phyloP scores from a whole-genome alignment of 192 early-diverging fungal species.

The Backusella parvicylindrica region DNA sequence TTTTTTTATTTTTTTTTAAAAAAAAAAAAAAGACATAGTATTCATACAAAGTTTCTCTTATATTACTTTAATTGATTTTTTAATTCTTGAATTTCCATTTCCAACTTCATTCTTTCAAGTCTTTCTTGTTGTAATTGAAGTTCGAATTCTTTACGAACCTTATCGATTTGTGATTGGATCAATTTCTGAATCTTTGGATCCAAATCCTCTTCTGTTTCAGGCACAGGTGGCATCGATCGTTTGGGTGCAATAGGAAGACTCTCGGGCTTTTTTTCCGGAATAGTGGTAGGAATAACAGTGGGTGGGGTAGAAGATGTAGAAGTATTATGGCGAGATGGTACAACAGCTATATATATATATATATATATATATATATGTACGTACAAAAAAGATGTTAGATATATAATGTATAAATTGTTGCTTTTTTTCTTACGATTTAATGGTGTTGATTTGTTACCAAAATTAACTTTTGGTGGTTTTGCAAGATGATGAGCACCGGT shows the following conservation, averaged over 20 bases:
- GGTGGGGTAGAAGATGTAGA: not conserved
- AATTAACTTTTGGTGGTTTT: conserved; percentile 7
- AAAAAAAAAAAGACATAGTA: not conserved
- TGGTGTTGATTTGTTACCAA: not conserved
- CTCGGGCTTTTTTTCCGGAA: not conserved
- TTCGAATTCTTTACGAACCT: conserved; percentile 22
- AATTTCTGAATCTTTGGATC: conserved; percentile 9
- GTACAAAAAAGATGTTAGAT: no score
- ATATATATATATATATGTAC: not conserved
- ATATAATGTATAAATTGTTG: no score
- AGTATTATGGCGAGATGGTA: not conserved
- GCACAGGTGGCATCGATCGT: conserved; percentile 6
- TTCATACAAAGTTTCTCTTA: not conserved
- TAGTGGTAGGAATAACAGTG: not conserved
- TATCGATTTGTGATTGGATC: conserved; percentile 16
- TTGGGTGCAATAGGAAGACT: conserved; percentile 4
- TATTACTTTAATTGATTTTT: not conserved
- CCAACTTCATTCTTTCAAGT: conserved; percentile 7
- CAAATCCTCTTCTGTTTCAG: not conserved
- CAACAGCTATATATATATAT: not conserved
- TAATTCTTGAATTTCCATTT: conserved; percentile 21
- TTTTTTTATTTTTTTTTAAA: no score
- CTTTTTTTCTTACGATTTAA: not conserved
- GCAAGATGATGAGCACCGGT: not conserved
- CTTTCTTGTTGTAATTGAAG: conserved; percentile 18